Conservation (phyloP, 805 yeast genomes). For the Scheffersomyces coipomensis region DNA sequence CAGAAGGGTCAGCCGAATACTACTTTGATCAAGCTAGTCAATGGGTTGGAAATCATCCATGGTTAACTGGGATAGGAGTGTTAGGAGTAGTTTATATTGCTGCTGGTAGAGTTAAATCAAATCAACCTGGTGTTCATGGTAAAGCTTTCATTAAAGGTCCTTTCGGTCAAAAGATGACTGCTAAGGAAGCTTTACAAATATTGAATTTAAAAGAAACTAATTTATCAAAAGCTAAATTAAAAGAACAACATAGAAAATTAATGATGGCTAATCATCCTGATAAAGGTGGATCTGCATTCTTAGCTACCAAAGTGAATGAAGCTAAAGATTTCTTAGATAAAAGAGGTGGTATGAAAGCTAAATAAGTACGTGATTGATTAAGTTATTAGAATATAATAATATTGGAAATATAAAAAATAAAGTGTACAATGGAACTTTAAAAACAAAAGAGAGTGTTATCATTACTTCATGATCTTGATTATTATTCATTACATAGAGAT, state of each 20-base stretch:
- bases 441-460: too few species aligned
- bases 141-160: slow-evolving; percentile 81
- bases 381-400: too few species aligned
- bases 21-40: slow-evolving; percentile 61
- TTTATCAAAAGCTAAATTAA: slow-evolving; percentile 60
- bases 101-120: slow-evolving; percentile 65
- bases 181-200: slow-evolving; percentile 84
- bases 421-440: too few species aligned
- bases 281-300: slow-evolving; percentile 85
- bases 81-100: slow-evolving; percentile 61
- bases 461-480: too few species aligned
- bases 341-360: slow-evolving; percentile 52
- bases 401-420: too few species aligned
- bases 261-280: slow-evolving; percentile 94
- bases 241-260: slow-evolving; percentile 77
- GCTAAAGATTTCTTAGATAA: slow-evolving; percentile 82
- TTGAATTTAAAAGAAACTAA: slow-evolving; percentile 71
- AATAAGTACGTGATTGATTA: too few species aligned
- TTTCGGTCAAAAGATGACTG: slow-evolving; percentile 86
- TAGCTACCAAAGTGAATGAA: slow-evolving; percentile 91
- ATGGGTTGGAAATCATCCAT: slow-evolving; percentile 75
- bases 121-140: slow-evolving; percentile 66
- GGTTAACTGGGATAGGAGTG: slow-evolving; percentile 67
- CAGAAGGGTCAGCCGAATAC: slow-evolving; percentile 52
- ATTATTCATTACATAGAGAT: too few species aligned